Base-by-base conservation (phyloP, 768 basidiomycete genomes). In the Calocera viscosa region DNA sequence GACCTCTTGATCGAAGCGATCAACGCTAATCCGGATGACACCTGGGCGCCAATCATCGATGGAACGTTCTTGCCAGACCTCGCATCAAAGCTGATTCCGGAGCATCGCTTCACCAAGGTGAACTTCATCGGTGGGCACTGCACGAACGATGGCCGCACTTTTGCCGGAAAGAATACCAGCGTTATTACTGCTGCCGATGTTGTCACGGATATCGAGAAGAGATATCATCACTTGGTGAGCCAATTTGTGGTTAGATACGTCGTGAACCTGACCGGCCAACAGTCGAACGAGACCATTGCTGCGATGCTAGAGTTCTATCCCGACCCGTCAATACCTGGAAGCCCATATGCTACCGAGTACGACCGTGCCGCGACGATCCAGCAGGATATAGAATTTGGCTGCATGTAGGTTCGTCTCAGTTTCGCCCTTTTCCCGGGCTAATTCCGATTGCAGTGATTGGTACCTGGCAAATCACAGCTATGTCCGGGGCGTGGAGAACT, bases 71-170 rank as follows among this genome's bases (percentile, higher is more conserved):
- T 72, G 5, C 72, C 78, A 5, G 77, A 76, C 39, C 74, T 77
- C 41, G 78, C 79, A 5, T 77, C 79, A 17, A 73, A 73, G 19
- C 72, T 79, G 14, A 77, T 80, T 43, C 64, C 73, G 11, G 47
- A 69, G 8, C 76, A 78, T 12, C 75, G 73, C 19, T 77, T 79
- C 65, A 73, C 60, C 49, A 65, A 70, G 10, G 76, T 79, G 1
- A 76, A 79, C 10, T 75, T 77, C 40, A 71, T 77, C 8, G 79
- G 75, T n/a, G 79, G 79, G 3, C 80, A 80, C 67, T 80, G 79
- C 65, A 78, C 78, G 0, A 78, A 78, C 19, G 80, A 81, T 65
- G 78, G 80, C 3, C 77, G 75, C 34, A 78, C 78, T 2, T 80
- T 80, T 66, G 78, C 76, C 14, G 49, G 49, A 16, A 78, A 77